Conservation (phyloP, 2,329 filamentous ascomycete genomes). For the Beauveria sp. region DNA sequence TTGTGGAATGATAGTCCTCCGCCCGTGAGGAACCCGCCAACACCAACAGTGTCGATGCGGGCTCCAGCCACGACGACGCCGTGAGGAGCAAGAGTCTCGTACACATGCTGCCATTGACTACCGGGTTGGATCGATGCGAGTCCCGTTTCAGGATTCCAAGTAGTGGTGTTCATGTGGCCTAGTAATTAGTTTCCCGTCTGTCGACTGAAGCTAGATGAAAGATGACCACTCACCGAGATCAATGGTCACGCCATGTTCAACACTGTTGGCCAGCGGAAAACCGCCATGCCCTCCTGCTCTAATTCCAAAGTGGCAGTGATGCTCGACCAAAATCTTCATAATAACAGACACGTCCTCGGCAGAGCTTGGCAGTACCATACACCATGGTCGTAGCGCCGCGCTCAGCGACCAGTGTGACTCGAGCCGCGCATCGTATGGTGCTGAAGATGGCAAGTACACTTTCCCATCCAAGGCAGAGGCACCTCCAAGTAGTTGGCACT, state of each 20-base stretch:
- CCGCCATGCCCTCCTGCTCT: slow-evolving; percentile 14
- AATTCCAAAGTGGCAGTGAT: slow-evolving; percentile 14
- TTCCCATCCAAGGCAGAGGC: neutral
- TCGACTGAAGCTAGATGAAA: neutral
- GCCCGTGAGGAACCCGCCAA: slow-evolving; percentile 27
- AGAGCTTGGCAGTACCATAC: slow-evolving; percentile 18
- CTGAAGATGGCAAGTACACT: neutral
- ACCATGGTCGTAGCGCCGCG: slow-evolving; percentile 17
- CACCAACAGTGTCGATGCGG: slow-evolving; percentile 28
- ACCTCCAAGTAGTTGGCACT: neutral
- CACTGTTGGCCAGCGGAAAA: slow-evolving; percentile 4
- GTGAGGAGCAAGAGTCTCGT: slow-evolving; percentile 24
- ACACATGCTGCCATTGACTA: slow-evolving; percentile 30
- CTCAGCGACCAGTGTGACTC: slow-evolving; percentile 20
- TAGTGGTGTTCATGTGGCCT: slow-evolving; percentile 21
- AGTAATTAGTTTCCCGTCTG: neutral
- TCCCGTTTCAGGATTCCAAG: slow-evolving; percentile 21
- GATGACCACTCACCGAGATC: neutral
- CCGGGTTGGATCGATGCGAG: slow-evolving; percentile 28
- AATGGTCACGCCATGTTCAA: slow-evolving; percentile 14
- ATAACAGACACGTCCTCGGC: slow-evolving; percentile 16
- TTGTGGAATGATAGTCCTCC: slow-evolving; percentile 31
- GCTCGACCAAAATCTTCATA: slow-evolving; percentile 12
- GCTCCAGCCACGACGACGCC: slow-evolving; percentile 27
- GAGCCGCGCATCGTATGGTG: slow-evolving; percentile 15